Base-by-base conservation (phyloP, 1,284 basidiomycete genomes). In the Tetrapyrgos nigripes region DNA sequence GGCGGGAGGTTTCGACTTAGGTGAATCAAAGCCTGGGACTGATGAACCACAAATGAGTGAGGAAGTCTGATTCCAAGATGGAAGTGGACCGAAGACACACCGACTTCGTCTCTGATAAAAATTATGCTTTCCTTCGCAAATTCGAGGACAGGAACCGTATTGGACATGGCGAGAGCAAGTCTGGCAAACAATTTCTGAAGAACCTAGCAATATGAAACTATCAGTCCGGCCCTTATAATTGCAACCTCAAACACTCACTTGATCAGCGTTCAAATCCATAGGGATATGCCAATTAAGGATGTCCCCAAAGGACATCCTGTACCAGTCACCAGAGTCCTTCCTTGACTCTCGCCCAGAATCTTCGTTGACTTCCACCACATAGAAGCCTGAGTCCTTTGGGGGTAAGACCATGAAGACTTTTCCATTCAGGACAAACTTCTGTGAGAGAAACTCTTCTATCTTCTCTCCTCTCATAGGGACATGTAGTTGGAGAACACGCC, bases 261-360 rank as follows among this genome's bases (percentile, higher is more conserved):
- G 90, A 0, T 76, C 62, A 2, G 55, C 64, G 64, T 92, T 92
- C 11, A 75, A 50, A 0, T 66, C 59, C 1, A 86, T 61, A 0
- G 86, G 84, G 60, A 92, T 92, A 47, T 89, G 84, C 83, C 85
- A 88, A 1, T 77, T 62, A 0, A 89, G 66, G 49, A 92, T 84
- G 0, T 77, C 70, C 1, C 71, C 68, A n/a, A 87, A 74, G 0
- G 84, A 75, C 0, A 76, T 61, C 0, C 87, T 76, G 19, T 64
- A 61, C 1, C 79, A 63, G 58, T 90, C 83, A 0, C 77, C 78
- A 1, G 58, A 47, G 6, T 29, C 29, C 8, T 13, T 6, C 14
- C n/a, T 28, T 31, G 0, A 8, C 2, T 21, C 4, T 8, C 81
- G 70, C 23, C 76, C 69, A 27, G 69, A 74, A 29, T 81, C 66